Evolutionary conservation across 2,329 filamentous ascomycete genomes (phyloP).

Genomic region (Westerdykella ornata): DNA sequence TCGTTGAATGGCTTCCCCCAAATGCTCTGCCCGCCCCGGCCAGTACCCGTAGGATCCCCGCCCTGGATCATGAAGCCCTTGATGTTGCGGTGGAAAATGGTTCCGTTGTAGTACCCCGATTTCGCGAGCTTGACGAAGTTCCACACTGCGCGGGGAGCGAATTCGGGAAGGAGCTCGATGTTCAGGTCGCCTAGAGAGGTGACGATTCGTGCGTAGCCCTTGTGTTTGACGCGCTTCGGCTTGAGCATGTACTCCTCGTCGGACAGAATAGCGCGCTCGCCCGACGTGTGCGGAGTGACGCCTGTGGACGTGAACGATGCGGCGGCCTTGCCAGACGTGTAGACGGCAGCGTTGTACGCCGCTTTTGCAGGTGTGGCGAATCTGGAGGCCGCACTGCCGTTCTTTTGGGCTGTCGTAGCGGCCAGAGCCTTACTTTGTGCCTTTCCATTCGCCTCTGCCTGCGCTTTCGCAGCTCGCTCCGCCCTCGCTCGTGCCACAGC

Average conservation of each 20-base stretch:
- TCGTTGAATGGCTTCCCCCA: slow-evolving; percentile 95
- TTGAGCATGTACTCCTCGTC: slow-evolving; percentile 97
- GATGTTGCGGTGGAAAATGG: slow-evolving; percentile 89
- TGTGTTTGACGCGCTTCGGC: slow-evolving; percentile 78
- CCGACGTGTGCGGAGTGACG: slow-evolving; percentile 83
- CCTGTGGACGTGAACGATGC: slow-evolving; percentile 95
- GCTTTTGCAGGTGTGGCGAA: slow-evolving; percentile 41
- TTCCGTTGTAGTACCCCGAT: slow-evolving; percentile 79
- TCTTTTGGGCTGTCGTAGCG: slow-evolving; percentile 12
- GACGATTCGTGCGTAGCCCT: slow-evolving; percentile 83
- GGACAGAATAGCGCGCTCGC: slow-evolving; percentile 74
- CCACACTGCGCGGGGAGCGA: slow-evolving; percentile 89
- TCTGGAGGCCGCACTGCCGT: slow-evolving; percentile 23
- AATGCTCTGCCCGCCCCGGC: slow-evolving; percentile 78
- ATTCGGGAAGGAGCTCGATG: slow-evolving; percentile 83
- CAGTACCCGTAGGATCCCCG: slow-evolving; percentile 87
- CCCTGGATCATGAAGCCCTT: slow-evolving; percentile 97
- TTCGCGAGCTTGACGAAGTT: slow-evolving; percentile 88
- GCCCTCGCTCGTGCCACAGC: slow-evolving; percentile 85
- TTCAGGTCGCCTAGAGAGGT: slow-evolving; percentile 82
- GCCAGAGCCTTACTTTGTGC: slow-evolving; percentile 14
- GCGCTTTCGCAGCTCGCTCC: slow-evolving; percentile 51
- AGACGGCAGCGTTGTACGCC: slow-evolving; percentile 72
- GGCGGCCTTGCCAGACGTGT: slow-evolving; percentile 85
- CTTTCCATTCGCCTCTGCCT: slow-evolving; percentile 8